Percentiles rank a stretch among this genome's conserved stretches.
Evolutionary conservation across 371 early-diverging fungal genomes (phyloP).

Genomic region (Batrachochytrium dendrobatidis): DNA sequence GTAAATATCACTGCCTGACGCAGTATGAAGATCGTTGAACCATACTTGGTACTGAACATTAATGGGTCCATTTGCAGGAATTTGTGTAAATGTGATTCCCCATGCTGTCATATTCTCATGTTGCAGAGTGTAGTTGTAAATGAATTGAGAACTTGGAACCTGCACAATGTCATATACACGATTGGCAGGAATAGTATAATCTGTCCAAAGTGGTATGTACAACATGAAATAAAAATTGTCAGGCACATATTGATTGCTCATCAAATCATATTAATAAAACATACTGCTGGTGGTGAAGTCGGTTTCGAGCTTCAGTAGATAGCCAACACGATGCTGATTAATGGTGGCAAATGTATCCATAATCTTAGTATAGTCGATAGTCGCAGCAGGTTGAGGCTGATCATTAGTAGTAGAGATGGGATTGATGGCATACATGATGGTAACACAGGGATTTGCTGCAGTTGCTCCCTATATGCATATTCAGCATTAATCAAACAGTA

Average conservation of each 20-base stretch:
- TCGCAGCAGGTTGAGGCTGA: not conserved
- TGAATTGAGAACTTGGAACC: conserved; percentile 47
- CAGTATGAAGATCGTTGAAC: conserved; percentile 51
- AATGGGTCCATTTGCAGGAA: conserved; percentile 16
- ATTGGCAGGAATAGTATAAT: conserved; percentile 29
- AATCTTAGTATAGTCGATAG: conserved; percentile 18
- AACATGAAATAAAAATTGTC: no score
- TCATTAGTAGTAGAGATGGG: conserved; percentile 26
- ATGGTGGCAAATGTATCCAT: conserved; percentile 37
- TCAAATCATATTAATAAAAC: no score
- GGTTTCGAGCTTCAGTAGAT: conserved; percentile 14
- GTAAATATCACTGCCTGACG: conserved; percentile 51
- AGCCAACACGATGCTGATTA: conserved; percentile 39
- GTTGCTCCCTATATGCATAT: conserved; percentile 30
- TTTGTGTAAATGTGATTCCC: conserved; percentile 34
- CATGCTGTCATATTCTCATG: conserved; percentile 58
- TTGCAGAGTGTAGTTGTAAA: conserved; percentile 53
- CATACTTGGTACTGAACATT: conserved; percentile 62
- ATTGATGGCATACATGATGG: conserved; percentile 55
- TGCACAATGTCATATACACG: conserved; percentile 45
- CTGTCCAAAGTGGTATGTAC: no score
- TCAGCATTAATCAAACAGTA: no score
- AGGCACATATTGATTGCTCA: no score
- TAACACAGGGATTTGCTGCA: conserved; percentile 45
- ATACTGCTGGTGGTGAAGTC: conserved; percentile 6